Conservation (phyloP, 257 asterid species). For the Primulina tabacum region DNA sequence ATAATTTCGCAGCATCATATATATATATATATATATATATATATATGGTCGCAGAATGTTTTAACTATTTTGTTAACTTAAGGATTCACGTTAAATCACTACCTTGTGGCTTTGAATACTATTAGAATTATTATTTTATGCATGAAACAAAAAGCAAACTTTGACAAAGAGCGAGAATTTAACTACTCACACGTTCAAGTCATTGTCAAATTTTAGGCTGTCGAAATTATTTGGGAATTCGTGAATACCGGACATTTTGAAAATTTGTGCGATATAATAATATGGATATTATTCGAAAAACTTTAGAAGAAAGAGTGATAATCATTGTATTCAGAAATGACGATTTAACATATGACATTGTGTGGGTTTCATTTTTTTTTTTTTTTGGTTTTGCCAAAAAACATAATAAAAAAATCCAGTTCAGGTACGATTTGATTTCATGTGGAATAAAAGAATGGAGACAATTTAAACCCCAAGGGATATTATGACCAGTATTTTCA, state of each 20-base stretch:
- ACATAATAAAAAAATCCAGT: background rate
- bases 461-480: background rate
- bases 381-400: no score
- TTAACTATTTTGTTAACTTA: no score
- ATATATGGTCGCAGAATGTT: no score
- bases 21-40: no score
- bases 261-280: background rate
- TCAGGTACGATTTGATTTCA: no score
- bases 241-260: no score
- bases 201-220: background rate
- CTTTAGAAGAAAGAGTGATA: background rate
- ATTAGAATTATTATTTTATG: no score
- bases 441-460: no score
- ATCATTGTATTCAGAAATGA: background rate
- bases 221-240: background rate
- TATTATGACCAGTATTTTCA: no score
- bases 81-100: no score
- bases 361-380: background rate
- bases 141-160: background rate
- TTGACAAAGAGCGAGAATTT: background rate
- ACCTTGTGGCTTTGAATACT: no score
- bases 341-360: no score
- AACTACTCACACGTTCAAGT: background rate
- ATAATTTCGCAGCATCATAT: background rate
- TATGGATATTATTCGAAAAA: background rate